These are phyloP conservation scores for Quercus lobata DNA, from an alignment of 331 rosid genomes.

Conservation along the genomic window DNA sequence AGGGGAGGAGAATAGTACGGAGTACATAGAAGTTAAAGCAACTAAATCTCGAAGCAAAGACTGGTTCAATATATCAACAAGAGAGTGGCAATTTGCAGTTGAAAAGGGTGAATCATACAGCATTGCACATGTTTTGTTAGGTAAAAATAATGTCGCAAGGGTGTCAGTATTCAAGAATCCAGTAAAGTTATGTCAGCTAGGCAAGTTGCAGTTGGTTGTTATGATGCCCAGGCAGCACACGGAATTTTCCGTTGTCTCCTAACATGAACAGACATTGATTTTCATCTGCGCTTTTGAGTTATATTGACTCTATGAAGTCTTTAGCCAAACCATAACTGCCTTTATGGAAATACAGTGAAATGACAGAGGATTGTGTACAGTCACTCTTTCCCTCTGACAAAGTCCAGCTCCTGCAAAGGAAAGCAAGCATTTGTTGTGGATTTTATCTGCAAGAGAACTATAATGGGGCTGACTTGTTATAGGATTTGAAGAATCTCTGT, in stretches of 20 bases:
- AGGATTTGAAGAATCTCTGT: no score
- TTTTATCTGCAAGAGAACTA: no score
- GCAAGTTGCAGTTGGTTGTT: slow-evolving; percentile 62
- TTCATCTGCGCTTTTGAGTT: not conserved
- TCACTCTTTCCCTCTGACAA: not conserved
- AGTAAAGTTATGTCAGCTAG: slow-evolving; percentile 52
- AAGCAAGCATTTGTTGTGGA: no score
- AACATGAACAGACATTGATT: slow-evolving; percentile 1
- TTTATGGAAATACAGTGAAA: not conserved
- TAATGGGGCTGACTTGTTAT: no score
- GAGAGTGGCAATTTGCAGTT: slow-evolving; percentile 82
- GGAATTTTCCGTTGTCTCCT: slow-evolving; percentile 35
- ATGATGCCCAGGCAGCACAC: slow-evolving; percentile 52
- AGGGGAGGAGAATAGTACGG: slow-evolving; percentile 33
- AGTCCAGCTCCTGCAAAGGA: no score
- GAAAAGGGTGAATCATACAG: slow-evolving; percentile 75
- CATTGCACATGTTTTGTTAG: slow-evolving; percentile 57
- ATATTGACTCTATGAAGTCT: not conserved
- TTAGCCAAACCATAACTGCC: not conserved
- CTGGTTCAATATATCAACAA: slow-evolving; percentile 71
- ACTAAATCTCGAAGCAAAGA: slow-evolving; percentile 70
- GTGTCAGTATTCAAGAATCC: slow-evolving; percentile 67
- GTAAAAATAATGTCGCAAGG: slow-evolving; percentile 38
- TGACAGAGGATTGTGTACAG: not conserved
- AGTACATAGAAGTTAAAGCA: slow-evolving; percentile 84